Evolutionary conservation across 139 green algal genomes (phyloP).

Genomic region (Limnomonas spitsbergensis): DNA sequence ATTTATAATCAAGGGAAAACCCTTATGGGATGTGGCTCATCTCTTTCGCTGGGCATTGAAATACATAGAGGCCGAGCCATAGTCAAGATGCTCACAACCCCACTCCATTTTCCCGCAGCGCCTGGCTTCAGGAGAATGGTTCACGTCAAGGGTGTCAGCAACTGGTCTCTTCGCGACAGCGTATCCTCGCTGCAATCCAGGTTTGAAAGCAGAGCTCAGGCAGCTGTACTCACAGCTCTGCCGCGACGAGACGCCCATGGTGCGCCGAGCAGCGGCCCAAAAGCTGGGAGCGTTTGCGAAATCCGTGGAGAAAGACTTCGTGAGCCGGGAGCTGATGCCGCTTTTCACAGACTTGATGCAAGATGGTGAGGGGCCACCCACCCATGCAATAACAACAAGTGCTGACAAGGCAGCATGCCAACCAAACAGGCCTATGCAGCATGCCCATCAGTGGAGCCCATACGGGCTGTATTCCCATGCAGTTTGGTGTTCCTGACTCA

Average conservation of each 20-base stretch:
- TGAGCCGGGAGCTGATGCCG: constrained; percentile 81
- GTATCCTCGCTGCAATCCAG: constrained; percentile 58
- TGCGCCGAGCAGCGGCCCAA: constrained; percentile 83
- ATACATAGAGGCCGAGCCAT: no score
- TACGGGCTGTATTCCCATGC: no score
- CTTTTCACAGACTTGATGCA: constrained; percentile 85
- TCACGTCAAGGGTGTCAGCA: constrained; percentile 90
- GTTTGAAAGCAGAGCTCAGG: constrained; percentile 67
- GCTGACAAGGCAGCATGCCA: no score
- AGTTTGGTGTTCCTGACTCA: no score
- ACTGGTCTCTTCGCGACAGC: constrained; percentile 84
- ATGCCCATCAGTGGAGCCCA: no score
- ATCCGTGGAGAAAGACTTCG: constrained; percentile 68
- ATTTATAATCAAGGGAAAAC: no score
- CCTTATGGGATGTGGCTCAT: no score
- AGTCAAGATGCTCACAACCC: no score
- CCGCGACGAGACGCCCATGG: constrained; percentile 98
- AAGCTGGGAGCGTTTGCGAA: constrained; percentile 84
- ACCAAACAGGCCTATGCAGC: no score
- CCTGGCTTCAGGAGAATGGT: constrained; percentile 91
- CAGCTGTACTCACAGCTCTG: constrained; percentile 76
- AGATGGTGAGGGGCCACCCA: constrained; percentile 86
- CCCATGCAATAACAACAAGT: no score
- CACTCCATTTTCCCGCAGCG: no score
- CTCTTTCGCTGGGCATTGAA: no score